Percentiles rank a stretch among this genome's conserved stretches.
phyloP scores from a whole-genome alignment of 306 rosid species.

The Abrus precatorius region DNA sequence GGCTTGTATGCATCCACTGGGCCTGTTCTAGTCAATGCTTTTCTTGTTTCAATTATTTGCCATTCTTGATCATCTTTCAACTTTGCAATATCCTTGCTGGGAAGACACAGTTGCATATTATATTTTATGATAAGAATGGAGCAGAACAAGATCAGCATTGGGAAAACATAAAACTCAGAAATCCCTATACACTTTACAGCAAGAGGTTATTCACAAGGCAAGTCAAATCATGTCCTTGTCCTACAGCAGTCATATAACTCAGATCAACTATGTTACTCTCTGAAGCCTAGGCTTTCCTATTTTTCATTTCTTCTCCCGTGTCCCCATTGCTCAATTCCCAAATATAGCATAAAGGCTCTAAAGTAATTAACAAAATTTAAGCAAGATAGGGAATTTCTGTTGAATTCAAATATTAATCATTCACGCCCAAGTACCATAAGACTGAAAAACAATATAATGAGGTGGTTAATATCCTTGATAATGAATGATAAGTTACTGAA shows the following conservation, averaged over 20 bases:
- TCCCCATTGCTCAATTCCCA: too few species aligned
- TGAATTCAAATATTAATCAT: too few species aligned
- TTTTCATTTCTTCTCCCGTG: too few species aligned
- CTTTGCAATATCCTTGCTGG: constrained; percentile 87
- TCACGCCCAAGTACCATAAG: background rate
- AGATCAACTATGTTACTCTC: background rate
- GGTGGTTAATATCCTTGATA: too few species aligned
- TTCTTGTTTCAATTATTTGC: constrained; percentile 84
- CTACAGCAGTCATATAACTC: background rate
- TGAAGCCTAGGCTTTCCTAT: too few species aligned
- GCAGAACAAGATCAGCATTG: constrained; percentile 22
- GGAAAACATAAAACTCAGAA: background rate
- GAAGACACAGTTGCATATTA: constrained; percentile 43
- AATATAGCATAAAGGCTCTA: too few species aligned
- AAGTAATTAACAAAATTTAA: too few species aligned
- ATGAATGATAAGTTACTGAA: background rate
- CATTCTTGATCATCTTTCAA: constrained; percentile 93
- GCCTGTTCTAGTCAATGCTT: constrained; percentile 80
- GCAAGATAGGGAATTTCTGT: too few species aligned
- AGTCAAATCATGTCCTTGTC: constrained; percentile 20
- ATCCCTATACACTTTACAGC: background rate
- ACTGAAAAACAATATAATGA: background rate
- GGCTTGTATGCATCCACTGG: constrained; percentile 80
- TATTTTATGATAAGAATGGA: constrained; percentile 23
- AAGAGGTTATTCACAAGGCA: constrained; percentile 12